A percentile compares a stretch with the other conserved stretches of the same genome.
These are phyloP conservation scores for Mortierella sp. DNA, from an alignment of 371 early-diverging fungal genomes.

Conservation along the genomic window DNA sequence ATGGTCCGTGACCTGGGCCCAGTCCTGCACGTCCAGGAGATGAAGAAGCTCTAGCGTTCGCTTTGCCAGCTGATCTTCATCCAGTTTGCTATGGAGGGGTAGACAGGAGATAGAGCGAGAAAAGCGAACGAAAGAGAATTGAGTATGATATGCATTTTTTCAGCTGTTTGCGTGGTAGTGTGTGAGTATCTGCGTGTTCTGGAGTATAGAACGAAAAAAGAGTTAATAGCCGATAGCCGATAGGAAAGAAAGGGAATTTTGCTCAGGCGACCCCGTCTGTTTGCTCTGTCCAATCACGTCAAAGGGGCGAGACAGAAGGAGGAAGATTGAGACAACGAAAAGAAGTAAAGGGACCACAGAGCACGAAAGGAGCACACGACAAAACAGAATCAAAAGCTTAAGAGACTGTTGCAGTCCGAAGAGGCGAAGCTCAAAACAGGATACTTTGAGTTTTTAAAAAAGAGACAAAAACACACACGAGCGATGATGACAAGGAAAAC, in stretches of 20 bases:
- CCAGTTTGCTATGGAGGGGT: conserved; percentile 17
- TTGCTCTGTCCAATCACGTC: too few species aligned
- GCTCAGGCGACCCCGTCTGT: conserved; percentile 10
- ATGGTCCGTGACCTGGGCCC: conserved; percentile 50
- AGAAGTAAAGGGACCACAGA: too few species aligned
- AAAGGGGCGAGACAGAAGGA: neutral
- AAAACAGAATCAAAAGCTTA: too few species aligned
- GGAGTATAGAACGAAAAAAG: neutral
- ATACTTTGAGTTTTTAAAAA: too few species aligned
- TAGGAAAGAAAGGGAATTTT: neutral
- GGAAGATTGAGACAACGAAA: too few species aligned
- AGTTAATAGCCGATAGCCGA: neutral
- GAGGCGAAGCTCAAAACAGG: too few species aligned
- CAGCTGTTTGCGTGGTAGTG: neutral
- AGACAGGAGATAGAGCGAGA: neutral
- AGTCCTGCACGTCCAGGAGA: conserved; percentile 53
- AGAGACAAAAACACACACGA: too few species aligned
- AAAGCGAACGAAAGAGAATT: conserved; percentile 1
- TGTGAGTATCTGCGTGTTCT: too few species aligned
- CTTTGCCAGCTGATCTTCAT: conserved; percentile 27
- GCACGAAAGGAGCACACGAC: too few species aligned
- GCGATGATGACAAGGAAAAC: too few species aligned
- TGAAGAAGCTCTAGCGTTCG: conserved; percentile 45
- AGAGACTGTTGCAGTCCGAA: too few species aligned
- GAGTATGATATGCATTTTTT: too few species aligned